Conservation (phyloP, 208 protist genomes). For the Acanthamoeba castellanii region DNA sequence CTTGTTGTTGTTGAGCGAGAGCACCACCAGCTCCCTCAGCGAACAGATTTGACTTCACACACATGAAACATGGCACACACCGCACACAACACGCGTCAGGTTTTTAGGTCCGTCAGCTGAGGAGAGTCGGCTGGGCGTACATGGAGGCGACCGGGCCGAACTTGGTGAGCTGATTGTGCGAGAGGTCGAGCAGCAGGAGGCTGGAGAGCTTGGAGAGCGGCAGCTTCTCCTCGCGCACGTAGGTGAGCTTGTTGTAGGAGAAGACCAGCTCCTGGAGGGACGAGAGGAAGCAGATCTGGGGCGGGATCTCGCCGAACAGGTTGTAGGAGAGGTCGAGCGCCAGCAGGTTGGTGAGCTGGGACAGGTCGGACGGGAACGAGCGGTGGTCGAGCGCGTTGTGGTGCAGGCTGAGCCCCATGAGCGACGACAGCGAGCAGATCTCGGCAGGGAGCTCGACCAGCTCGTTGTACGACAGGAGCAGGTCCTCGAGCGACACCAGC, state of each 20-base stretch:
- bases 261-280: slow-evolving; percentile 67
- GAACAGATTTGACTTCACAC: slow-evolving; percentile 38
- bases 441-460: slow-evolving; percentile 42
- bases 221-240: slow-evolving; percentile 74
- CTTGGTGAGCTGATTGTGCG: slow-evolving; percentile 60
- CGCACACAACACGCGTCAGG: background rate
- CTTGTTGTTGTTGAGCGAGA: slow-evolving; percentile 65
- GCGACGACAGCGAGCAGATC: slow-evolving; percentile 28
- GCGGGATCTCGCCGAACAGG: slow-evolving; percentile 67
- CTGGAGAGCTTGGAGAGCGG: slow-evolving; percentile 51
- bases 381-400: slow-evolving; percentile 68
- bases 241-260: slow-evolving; percentile 74
- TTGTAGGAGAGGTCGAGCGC: slow-evolving; percentile 74
- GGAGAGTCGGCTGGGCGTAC: background rate
- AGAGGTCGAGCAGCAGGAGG: slow-evolving; percentile 59
- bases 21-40: slow-evolving; percentile 65
- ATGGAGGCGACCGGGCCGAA: slow-evolving; percentile 63
- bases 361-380: slow-evolving; percentile 47
- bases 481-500: slow-evolving; percentile 44
- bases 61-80: background rate
- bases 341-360: slow-evolving; percentile 29
- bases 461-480: slow-evolving; percentile 58
- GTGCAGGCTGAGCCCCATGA: slow-evolving; percentile 68
- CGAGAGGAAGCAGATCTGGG: slow-evolving; percentile 48
- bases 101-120: background rate